Evolutionary conservation across 345 rosid genomes (phyloP), one percentile per base, ranked within the genome.

Genomic region (Microthlaspi erraticum): DNA sequence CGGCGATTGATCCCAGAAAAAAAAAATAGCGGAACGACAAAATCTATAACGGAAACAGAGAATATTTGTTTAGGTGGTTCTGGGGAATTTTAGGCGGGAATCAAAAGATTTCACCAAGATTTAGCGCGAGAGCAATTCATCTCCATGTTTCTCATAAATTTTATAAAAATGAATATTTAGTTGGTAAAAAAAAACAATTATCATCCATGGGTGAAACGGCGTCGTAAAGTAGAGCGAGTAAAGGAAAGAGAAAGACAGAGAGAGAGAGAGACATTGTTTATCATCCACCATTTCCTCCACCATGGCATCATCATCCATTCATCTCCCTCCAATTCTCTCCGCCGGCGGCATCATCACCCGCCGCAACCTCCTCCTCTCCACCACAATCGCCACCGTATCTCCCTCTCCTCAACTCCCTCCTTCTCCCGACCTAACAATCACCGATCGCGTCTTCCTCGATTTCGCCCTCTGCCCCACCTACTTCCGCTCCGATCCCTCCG

Each of bases 391-490:
- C 68, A 68, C 79, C 52, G 84, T 55, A 16, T 78, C 85, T 23
- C 68, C 82, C 2, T 74, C 77, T 3, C 31, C 66, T 26, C 51
- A 43, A 41, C 50, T 10, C 6, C 43, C 55, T 3, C 74, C 86
- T 0, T 71, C 79, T 1, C 76, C 73, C 6, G 89, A 93, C 84
- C 74, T 90, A 68, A 87, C 92, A 56, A 87, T 93, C 67, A 93
- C 97, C 41, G 90, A 90, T 83, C 89, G 97, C 6, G 77, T 93
- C 68, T 93, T 83, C 88, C 78, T 93, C 70, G 98, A 93, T 77
- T 88, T 93, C 88, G 83, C 92, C 77, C 73, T 90, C 72, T 87
- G 97, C 69, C 85, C 96, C 19, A 83, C 79, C 76, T 86, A 82
- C 84, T 79, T 80, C 85, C 87, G 92, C 64, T 77, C 76, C 3